phyloP scores from a whole-genome alignment of 2,329 filamentous ascomycete species.

The Rasamsonia emersonii region DNA sequence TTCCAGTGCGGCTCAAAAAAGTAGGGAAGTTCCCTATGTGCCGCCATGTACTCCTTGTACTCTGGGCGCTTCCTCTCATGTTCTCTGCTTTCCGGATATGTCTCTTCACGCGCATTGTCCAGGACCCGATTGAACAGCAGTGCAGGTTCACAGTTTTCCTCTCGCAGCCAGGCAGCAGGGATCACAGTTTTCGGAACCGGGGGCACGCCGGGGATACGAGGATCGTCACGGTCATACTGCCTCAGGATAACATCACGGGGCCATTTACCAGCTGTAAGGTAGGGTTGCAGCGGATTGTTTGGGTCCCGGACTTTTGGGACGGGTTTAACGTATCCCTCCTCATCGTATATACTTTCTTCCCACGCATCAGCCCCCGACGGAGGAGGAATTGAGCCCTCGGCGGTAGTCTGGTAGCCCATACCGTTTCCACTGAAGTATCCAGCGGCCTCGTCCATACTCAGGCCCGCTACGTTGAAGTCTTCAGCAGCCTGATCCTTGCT shows the following conservation, averaged over 20 bases:
- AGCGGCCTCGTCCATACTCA: no score
- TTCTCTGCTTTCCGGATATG: constrained; percentile 2
- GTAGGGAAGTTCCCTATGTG: constrained; percentile 7
- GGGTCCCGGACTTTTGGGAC: constrained; percentile 5
- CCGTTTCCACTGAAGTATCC: no score
- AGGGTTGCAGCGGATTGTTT: constrained; percentile 5
- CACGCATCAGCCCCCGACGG: no score
- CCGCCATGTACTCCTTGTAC: constrained; percentile 5
- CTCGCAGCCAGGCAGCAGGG: constrained; percentile 6
- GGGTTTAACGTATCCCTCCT: constrained; percentile 8
- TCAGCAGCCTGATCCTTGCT: no score
- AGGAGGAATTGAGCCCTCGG: no score
- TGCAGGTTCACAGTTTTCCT: constrained; percentile 5
- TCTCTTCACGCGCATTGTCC: constrained; percentile 4
- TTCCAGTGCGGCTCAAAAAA: constrained; percentile 7
- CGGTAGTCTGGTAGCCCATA: no score
- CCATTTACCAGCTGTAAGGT: constrained; percentile 8
- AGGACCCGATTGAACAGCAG: constrained; percentile 6
- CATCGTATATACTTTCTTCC: no score
- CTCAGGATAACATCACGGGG: constrained; percentile 7
- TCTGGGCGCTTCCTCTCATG: constrained; percentile 1
- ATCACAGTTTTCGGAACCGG: no score
- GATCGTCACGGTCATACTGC: no score
- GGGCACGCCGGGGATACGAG: no score
- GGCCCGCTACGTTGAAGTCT: no score